Percentiles rank a stretch among this genome's conserved stretches.
Evolutionary conservation across 2,329 filamentous ascomycete genomes (phyloP).

Genomic region (Chalaropsis thielavioides): DNA sequence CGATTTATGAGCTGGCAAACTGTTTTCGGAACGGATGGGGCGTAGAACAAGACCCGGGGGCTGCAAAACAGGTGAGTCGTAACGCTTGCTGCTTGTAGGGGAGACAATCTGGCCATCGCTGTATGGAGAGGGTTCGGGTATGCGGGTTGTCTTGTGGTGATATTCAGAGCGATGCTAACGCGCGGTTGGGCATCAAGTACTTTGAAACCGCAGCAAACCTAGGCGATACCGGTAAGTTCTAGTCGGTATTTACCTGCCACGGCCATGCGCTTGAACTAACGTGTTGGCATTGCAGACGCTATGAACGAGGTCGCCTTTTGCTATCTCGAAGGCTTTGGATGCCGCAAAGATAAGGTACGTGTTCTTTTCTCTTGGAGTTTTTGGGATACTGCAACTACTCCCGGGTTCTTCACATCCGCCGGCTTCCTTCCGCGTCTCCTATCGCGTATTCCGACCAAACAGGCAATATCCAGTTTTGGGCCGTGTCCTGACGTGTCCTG

Average conservation of each 20-base stretch:
- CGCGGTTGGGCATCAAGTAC: conserved; percentile 40
- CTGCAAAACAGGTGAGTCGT: conserved; percentile 53
- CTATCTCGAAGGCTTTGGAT: conserved; percentile 91
- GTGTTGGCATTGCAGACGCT: conserved; percentile 46
- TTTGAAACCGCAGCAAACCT: conserved; percentile 96
- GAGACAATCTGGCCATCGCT: background rate
- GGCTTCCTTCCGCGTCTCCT: background rate
- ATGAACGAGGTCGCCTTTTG: conserved; percentile 98
- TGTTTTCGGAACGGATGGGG: conserved; percentile 94
- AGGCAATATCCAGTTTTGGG: background rate
- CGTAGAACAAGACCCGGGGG: conserved; percentile 68
- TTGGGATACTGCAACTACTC: background rate
- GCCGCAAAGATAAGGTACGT: conserved; percentile 95
- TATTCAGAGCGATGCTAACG: background rate
- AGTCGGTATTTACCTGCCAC: background rate
- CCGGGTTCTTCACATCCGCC: background rate
- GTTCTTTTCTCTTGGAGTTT: conserved; percentile 2
- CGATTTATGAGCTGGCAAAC: conserved; percentile 89
- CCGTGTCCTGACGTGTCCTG: background rate
- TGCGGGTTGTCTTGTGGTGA: background rate
- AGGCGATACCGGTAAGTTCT: conserved; percentile 59
- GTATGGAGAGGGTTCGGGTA: background rate
- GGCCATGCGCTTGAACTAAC: background rate
- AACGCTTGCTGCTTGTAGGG: background rate
- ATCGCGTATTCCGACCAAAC: background rate